Evolutionary conservation across 805 yeast species (phyloP), one percentile per base, ranked within the genome.

Genomic region (Jamesozyma piceae): DNA sequence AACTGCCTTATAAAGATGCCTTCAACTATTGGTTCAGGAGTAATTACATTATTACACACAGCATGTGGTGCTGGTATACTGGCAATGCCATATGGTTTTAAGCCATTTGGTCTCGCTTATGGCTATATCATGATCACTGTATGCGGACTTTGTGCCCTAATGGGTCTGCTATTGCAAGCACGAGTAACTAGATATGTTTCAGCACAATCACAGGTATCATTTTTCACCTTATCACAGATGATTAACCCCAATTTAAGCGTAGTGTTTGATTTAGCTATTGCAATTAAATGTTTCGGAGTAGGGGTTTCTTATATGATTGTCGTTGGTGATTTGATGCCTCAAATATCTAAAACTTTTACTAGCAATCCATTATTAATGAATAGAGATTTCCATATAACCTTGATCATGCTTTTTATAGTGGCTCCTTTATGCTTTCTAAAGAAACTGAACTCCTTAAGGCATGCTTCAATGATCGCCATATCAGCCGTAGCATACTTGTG

Each of bases 381-480:
- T 41, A 66, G 86, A 44, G 67, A 72, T 20, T 69, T 80, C 44
- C 80, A 86, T 81, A 80, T 81, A 39, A 62, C 82, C 2, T 47
- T 73, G 1, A 72, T 80, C 21, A 73, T 81, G 79, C 43, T 57
- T 3, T 46, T 61, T 13, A 54, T 70, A 6, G 68, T 69, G 4
- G 54, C 63, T 8, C 75, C 75, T 0, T 66, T 90, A 39, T 80
- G 92, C 11, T 86, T 80, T 59, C 68, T 83, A 54, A 75, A 80
- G 54, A 78, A 77, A 53, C 70, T 89, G 47, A 94, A 85, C 57
- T 84, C 95, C 9, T 72, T 89, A 55, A 82, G 84, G 55, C 83
- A 85, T 54, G 86, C 96, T 1, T 85, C 95, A 2, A 65, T 88
- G 60, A 68, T 89, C 30, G 96, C 95, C 1, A 67, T 89, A 19